Conservation (phyloP, 129 eudicot genomes). For the Lonicera japonica region DNA sequence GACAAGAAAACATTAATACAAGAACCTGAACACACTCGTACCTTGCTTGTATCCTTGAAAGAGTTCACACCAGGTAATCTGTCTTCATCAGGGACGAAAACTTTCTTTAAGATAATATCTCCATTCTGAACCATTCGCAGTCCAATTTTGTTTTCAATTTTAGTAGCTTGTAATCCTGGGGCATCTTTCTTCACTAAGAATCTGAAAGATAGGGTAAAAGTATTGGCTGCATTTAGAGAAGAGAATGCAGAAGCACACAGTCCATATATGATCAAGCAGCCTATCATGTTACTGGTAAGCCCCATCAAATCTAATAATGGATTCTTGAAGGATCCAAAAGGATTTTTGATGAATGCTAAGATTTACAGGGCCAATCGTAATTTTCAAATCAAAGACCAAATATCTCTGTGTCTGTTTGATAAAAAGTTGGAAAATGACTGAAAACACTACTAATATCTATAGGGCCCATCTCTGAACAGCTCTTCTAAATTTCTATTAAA, state of each 20-base stretch:
- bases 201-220: conserved; percentile 38
- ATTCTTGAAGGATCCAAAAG: neutral
- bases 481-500: too few species aligned
- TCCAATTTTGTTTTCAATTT: conserved; percentile 87
- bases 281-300: neutral
- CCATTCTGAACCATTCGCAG: conserved; percentile 96
- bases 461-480: too few species aligned
- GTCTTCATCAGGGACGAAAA: conserved; percentile 92
- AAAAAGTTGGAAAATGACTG: too few species aligned
- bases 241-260: too few species aligned
- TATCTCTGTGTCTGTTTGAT: too few species aligned
- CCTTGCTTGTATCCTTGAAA: conserved; percentile 95
- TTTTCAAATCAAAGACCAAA: too few species aligned
- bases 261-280: neutral
- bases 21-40: conserved; percentile 14
- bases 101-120: conserved; percentile 69
- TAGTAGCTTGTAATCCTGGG: conserved; percentile 81
- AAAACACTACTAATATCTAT: too few species aligned
- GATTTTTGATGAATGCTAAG: neutral
- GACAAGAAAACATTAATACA: neutral
- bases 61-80: conserved; percentile 91
- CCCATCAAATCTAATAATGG: too few species aligned
- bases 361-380: too few species aligned
- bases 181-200: conserved; percentile 74
- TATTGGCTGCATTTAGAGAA: conserved; percentile 5